Percentiles rank a stretch among this genome's conserved stretches.
These are phyloP conservation scores for Rhodomyrtus psidioides DNA, from an alignment of 441 rosid species.

Conservation along the genomic window DNA sequence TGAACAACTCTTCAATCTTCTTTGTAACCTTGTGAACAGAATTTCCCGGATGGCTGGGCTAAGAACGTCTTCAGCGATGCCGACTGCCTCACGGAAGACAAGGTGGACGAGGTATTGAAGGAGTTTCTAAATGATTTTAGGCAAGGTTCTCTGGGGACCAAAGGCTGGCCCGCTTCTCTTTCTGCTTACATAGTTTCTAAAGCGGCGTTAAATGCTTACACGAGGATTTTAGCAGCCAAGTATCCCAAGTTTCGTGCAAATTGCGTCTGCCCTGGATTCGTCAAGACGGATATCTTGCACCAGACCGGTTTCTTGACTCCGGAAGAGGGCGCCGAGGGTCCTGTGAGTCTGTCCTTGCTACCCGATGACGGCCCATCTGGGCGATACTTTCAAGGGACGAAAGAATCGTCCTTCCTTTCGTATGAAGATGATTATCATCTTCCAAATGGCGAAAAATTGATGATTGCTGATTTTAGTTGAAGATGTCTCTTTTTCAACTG, in stretches of 20 bases:
- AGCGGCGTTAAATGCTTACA: slow-evolving; percentile 29
- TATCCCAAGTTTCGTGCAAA: slow-evolving; percentile 17
- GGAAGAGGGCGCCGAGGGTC: slow-evolving; percentile 21
- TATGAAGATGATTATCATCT: too few species aligned
- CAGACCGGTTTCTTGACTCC: slow-evolving; percentile 5
- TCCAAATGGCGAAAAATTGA: too few species aligned
- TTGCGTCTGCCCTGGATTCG: slow-evolving; percentile 29
- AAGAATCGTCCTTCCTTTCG: too few species aligned
- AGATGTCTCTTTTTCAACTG: too few species aligned
- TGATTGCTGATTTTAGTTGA: too few species aligned
- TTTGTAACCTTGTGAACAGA: neutral
- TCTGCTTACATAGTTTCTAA: slow-evolving; percentile 24
- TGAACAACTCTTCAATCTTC: neutral
- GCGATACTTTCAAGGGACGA: too few species aligned
- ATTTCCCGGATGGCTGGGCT: neutral
- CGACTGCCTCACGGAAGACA: slow-evolving; percentile 24
- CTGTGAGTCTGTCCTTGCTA: too few species aligned
- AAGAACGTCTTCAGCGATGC: slow-evolving; percentile 12
- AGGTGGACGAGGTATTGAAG: slow-evolving; percentile 18
- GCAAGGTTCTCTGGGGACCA: slow-evolving; percentile 14
- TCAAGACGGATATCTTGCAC: slow-evolving; percentile 20
- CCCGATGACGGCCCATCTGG: too few species aligned
- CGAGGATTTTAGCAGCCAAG: slow-evolving; percentile 25
- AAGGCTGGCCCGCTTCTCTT: slow-evolving; percentile 19
- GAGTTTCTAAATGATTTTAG: slow-evolving; percentile 22